These are phyloP conservation scores for Hypoxylon sp. DNA, from an alignment of 2,329 filamentous ascomycete species.

Conservation along the genomic window DNA sequence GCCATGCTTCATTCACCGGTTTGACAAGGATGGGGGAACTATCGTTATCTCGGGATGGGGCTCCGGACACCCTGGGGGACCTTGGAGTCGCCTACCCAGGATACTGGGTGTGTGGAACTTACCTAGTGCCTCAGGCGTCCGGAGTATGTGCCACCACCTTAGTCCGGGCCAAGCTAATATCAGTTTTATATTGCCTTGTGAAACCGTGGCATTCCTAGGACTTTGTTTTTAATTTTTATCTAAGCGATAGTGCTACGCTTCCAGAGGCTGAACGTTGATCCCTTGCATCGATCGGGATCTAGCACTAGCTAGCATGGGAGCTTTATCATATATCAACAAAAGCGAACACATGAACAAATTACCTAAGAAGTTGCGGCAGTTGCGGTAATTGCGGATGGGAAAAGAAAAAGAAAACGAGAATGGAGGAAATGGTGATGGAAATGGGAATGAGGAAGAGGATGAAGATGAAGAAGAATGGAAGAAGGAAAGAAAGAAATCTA, in stretches of 20 bases:
- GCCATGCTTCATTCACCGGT: conserved; percentile 14
- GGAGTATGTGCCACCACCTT: conserved; percentile 16
- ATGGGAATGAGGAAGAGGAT: not conserved
- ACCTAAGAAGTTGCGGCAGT: conserved; percentile 6
- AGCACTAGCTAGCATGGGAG: not conserved
- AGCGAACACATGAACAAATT: conserved; percentile 7
- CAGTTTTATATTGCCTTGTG: conserved; percentile 3
- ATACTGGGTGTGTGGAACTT: conserved; percentile 31
- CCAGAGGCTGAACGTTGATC: not conserved
- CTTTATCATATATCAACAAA: conserved; percentile 2
- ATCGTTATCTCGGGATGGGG: conserved; percentile 26
- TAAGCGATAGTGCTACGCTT: conserved; percentile 1
- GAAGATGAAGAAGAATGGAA: not conserved
- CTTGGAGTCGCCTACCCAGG: conserved; percentile 25
- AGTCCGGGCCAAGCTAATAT: conserved; percentile 27
- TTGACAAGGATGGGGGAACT: conserved; percentile 16
- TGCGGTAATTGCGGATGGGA: conserved; percentile 4
- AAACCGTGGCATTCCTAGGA: conserved; percentile 6
- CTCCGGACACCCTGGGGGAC: conserved; percentile 20
- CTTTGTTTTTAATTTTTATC: not conserved
- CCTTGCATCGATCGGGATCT: conserved; percentile 11
- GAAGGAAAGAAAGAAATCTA: not conserved
- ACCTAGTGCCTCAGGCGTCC: not conserved
- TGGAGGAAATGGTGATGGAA: not conserved
- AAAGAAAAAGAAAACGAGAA: not conserved